Percentiles rank a stretch among this genome's conserved stretches.
phyloP scores from a whole-genome alignment of 2,329 filamentous ascomycete species.

The Beauveria scarabaeidicola region DNA sequence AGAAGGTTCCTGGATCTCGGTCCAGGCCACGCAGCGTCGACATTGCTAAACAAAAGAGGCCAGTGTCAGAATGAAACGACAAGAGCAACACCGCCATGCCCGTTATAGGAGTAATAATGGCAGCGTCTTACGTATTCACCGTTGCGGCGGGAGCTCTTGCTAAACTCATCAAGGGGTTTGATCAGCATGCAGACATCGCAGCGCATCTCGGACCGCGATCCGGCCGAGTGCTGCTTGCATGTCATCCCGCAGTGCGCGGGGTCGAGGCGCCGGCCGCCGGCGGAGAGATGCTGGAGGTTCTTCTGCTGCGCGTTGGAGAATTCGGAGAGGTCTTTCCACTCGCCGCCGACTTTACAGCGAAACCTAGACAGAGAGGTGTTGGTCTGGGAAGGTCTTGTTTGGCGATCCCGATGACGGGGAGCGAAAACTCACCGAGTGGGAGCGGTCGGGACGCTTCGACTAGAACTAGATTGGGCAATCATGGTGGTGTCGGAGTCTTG shows the following conservation, averaged over 20 bases:
- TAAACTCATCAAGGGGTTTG: slow-evolving; percentile 23
- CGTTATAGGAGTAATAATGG: not conserved
- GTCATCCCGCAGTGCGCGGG: slow-evolving; percentile 28
- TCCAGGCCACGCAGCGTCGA: slow-evolving; percentile 27
- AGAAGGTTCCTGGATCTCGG: slow-evolving; percentile 26
- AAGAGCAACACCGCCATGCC: too few relatives aligned
- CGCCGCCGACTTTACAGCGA: slow-evolving; percentile 5
- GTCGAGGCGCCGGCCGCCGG: slow-evolving; percentile 15
- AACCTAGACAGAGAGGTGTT: not conserved
- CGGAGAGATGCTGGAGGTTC: slow-evolving; percentile 14
- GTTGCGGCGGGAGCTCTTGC: slow-evolving; percentile 20
- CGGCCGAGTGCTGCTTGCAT: slow-evolving; percentile 26
- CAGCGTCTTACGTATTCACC: slow-evolving; percentile 22
- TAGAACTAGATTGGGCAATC: not conserved
- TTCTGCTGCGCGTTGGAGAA: slow-evolving; percentile 28
- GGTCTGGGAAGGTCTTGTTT: not conserved
- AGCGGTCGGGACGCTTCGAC: not conserved
- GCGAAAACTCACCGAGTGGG: not conserved
- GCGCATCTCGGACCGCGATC: slow-evolving; percentile 17
- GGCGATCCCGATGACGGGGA: too few relatives aligned
- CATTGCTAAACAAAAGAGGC: slow-evolving; percentile 22
- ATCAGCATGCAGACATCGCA: slow-evolving; percentile 25
- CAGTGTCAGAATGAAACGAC: not conserved
- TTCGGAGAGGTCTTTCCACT: slow-evolving; percentile 18
- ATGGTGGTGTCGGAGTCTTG: not conserved